These are phyloP conservation scores for Populus hybrid DNA, from an alignment of 441 rosid genomes.

Conservation along the genomic window DNA sequence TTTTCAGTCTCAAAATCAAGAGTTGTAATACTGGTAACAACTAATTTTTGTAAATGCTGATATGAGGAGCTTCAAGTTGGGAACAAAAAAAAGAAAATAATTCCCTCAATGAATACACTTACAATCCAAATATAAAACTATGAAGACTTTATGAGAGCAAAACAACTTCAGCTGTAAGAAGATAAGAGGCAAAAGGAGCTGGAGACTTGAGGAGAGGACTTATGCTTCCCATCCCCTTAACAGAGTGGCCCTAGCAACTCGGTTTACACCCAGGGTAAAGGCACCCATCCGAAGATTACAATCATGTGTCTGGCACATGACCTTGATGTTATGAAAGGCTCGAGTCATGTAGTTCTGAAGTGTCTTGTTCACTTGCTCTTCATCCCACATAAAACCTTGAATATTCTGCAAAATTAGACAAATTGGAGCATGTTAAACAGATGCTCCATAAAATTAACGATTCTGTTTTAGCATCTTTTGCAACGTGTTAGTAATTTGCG, in stretches of 20 bases:
- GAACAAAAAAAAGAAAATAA: background rate
- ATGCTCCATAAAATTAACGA: background rate
- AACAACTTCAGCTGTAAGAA: background rate
- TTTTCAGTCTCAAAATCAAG: background rate
- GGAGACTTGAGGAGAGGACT: conserved; percentile 14
- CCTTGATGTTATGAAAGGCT: conserved; percentile 77
- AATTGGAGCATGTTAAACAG: background rate
- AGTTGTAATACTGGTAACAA: background rate
- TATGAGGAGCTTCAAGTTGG: background rate
- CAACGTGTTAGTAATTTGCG: background rate
- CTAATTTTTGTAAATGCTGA: conserved; percentile 1
- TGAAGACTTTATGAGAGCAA: background rate
- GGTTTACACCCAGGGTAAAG: conserved; percentile 88
- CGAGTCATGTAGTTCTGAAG: conserved; percentile 79
- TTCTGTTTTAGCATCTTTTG: background rate
- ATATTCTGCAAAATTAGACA: conserved; percentile 57
- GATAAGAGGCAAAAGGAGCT: background rate
- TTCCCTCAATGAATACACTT: too few relatives aligned
- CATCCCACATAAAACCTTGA: conserved; percentile 99
- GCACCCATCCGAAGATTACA: conserved; percentile 98
- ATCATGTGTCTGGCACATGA: conserved; percentile 74
- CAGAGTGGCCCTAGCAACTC: conserved; percentile 83
- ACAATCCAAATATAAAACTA: background rate
- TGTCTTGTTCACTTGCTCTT: conserved; percentile 75
- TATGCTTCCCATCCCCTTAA: conserved; percentile 96